Base-by-base conservation (phyloP, 139 green algal species). In the Micractinium conductrix region DNA sequence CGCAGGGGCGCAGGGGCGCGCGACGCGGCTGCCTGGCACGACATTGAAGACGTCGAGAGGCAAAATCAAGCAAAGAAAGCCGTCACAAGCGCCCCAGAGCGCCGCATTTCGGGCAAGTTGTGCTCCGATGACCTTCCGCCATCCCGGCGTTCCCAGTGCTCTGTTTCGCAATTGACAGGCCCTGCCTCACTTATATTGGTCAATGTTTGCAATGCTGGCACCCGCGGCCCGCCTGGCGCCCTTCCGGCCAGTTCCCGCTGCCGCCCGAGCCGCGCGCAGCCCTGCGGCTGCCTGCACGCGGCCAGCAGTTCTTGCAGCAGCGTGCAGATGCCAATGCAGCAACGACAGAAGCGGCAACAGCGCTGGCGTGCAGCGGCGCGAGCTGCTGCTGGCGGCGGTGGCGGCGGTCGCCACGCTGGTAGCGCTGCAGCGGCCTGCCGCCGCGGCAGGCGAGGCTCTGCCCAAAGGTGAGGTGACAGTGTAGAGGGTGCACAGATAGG, bases 381-480 rank as follows among this genome's bases (percentile, higher is more conserved):
- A 55, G 43, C 70, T 55, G 55, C 75, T 81, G 33, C 53, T 81
- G 19, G 75, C 7, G 28, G 44, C 40, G 44, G 65, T 43, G 33
- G 38, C 63, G 14, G 65, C 65, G 33, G 40, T 50, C 10, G n/a
- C n/a, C 33, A n/a, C 33, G 21, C n/a, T 78, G 22, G 24, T 50
- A 17, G 65, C 43, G 43, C 44, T 78, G 44, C 79, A 68, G 21
- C 65, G 22, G 33, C 21, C 37, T 14, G 44, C 63, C 7, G 37
- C 24, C 10, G 75, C 75, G 8, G 53, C 53, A 30, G 75, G 43
- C 22, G 53, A 19, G 26, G 30, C 24, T 5, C 53, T 81, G 4
- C 75, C 75, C 7, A 81, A 81, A 81, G 53, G 80, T 80, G 42
- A n/a, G 53, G 28, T n/a, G n/a, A n/a, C n/a, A n/a, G n/a, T n/a